Conservation (phyloP, 2,329 filamentous ascomycete genomes). For the Hortaea sp. region DNA sequence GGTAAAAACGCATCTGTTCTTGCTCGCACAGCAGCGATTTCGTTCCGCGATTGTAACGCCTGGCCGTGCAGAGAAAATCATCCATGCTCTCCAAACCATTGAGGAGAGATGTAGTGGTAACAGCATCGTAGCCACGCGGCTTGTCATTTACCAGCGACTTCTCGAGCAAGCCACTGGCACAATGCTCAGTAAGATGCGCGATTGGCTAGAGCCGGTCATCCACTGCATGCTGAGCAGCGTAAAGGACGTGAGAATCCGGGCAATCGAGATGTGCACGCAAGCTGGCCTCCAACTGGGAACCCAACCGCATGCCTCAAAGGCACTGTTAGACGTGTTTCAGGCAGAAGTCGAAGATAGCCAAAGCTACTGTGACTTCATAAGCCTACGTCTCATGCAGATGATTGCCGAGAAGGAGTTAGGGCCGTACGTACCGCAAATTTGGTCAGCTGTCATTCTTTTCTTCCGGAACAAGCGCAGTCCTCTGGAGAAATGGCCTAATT, state of each 20-base stretch:
- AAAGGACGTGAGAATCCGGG: conserved; percentile 64
- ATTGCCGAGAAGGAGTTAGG: conserved; percentile 49
- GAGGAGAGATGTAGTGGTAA: conserved; percentile 68
- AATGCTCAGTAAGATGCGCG: conserved; percentile 58
- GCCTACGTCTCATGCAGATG: conserved; percentile 58
- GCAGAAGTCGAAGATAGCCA: conserved; percentile 41
- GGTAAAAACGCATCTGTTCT: conserved; percentile 67
- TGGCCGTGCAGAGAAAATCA: conserved; percentile 58
- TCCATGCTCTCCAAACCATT: conserved; percentile 61
- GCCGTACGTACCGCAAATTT: conserved; percentile 70
- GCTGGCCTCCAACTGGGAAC: conserved; percentile 60
- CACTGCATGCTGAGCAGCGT: conserved; percentile 69
- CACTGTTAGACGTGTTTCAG: conserved; percentile 54
- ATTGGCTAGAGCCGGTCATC: conserved; percentile 78
- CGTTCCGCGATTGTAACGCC: conserved; percentile 61
- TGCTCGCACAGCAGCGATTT: conserved; percentile 74
- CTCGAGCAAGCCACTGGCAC: conserved; percentile 58
- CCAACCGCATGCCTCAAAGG: conserved; percentile 57
- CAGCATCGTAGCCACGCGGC: conserved; percentile 65
- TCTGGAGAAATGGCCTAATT: conserved; percentile 54
- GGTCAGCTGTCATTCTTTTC: conserved; percentile 73
- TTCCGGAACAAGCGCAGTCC: conserved; percentile 52
- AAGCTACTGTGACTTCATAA: conserved; percentile 61
- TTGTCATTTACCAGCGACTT: conserved; percentile 70
- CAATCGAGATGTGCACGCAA: conserved; percentile 64